These are phyloP conservation scores for Mycena polygramma DNA, from an alignment of 768 basidiomycete genomes.

Conservation along the genomic window DNA sequence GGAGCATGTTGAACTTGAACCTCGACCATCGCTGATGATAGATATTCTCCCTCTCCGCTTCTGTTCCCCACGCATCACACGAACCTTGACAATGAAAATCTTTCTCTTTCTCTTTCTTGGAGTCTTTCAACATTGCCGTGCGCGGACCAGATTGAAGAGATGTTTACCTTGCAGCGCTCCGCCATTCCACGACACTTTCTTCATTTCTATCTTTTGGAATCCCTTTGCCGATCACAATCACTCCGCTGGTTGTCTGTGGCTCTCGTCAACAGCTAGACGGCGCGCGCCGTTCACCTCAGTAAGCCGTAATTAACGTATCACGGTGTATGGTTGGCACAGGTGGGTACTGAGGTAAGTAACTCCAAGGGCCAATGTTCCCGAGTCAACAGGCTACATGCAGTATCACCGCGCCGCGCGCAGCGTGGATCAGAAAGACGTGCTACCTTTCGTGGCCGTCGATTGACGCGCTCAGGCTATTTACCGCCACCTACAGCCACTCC, in stretches of 20 bases:
- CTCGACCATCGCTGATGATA: neutral
- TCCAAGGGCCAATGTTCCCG: conserved; percentile 17
- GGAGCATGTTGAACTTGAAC: neutral
- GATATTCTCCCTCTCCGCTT: conserved; percentile 11
- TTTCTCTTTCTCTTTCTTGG: neutral
- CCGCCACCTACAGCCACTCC: neutral
- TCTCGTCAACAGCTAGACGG: neutral
- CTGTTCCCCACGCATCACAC: conserved; percentile 15
- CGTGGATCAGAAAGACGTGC: conserved; percentile 2
- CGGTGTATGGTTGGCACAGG: neutral
- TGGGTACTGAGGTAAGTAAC: neutral
- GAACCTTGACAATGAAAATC: neutral
- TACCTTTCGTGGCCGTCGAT: conserved; percentile 3
- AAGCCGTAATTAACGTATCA: neutral
- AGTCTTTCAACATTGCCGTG: neutral
- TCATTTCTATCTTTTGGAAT: neutral
- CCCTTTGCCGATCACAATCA: neutral
- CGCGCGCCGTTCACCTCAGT: neutral
- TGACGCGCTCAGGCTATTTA: neutral
- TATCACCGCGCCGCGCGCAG: neutral
- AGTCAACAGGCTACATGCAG: conserved; percentile 19
- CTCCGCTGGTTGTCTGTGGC: neutral
- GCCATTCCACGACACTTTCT: neutral
- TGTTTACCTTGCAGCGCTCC: neutral
- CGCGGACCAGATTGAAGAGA: conserved; percentile 1